phyloP scores from a whole-genome alignment of 257 asterid species.

The Nemophila menziesii region DNA sequence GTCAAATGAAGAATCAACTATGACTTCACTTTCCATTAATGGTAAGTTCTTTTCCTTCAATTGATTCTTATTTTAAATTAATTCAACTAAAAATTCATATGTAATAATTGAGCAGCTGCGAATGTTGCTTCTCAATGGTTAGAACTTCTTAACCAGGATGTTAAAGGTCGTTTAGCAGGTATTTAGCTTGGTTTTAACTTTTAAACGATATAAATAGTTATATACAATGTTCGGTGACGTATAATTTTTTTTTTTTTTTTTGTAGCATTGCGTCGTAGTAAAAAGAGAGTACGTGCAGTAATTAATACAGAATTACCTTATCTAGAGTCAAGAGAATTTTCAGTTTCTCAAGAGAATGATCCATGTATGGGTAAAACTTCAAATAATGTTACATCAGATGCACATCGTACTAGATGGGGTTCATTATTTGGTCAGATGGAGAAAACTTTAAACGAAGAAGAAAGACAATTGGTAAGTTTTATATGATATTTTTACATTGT shows the following conservation, averaged over 20 bases:
- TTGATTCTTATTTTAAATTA: too few relatives aligned
- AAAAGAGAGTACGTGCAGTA: constrained; percentile 61
- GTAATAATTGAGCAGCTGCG: too few relatives aligned
- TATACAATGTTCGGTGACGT: constrained; percentile 1
- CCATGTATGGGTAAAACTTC: constrained; percentile 11
- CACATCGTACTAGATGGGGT: constrained; percentile 62
- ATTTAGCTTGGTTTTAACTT: constrained; percentile 10
- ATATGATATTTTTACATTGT: not conserved
- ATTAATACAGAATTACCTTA: constrained; percentile 61
- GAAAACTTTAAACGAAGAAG: constrained; percentile 69
- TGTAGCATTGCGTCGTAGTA: constrained; percentile 79
- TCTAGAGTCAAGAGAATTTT: constrained; percentile 52
- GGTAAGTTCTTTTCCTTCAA: constrained; percentile 32
- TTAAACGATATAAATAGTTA: constrained; percentile 4
- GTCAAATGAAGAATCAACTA: constrained; percentile 58
- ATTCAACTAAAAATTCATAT: not conserved
- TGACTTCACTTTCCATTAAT: constrained; percentile 59
- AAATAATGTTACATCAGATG: constrained; percentile 29
- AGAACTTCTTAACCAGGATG: constrained; percentile 86
- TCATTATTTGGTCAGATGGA: constrained; percentile 65
- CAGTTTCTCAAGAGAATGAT: constrained; percentile 33
- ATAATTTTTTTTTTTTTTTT: constrained; percentile 7
- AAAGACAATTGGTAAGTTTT: constrained; percentile 55
- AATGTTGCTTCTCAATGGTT: constrained; percentile 92
- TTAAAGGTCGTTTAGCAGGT: constrained; percentile 85